Evolutionary conservation across 2,329 filamentous ascomycete genomes (phyloP), one percentile per base, ranked within the genome.

Genomic region (Pezicula carpinea): DNA sequence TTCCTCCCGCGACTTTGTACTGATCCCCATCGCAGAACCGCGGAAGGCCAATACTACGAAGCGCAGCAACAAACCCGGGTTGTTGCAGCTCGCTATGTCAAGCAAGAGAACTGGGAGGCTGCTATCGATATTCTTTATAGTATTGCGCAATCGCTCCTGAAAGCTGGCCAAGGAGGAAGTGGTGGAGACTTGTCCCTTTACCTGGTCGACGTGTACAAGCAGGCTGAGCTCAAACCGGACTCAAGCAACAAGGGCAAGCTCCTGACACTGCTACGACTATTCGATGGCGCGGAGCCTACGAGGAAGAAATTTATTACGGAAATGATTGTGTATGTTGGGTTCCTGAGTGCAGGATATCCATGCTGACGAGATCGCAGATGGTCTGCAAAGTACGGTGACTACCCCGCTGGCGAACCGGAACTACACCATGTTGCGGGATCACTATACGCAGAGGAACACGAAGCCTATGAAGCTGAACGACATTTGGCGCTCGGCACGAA

Each of bases 1-100:
- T 31, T 19, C 34, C 44, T 22, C 39, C 34, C 32, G 31, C 1
- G 32, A 14, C n/a, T 10, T 31, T 51, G 41, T 48, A 29, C 49
- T 59, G 49, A 53, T 31, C 19, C 14, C n/a, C 13, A 35, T 38
- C 29, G 19, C 59, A 88, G 89, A 69, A 96, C 96, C 68, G 76
- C 82, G 57, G 89, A 95, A 68, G 92, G 91, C 62, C 85, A 93
- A 66, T 96, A 82, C 77, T 99, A 99, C 74, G 93, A 99, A 78
- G 93, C 93, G 49, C 92, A 97, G 71, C 93, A 99, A 69, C 93
- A 99, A 74, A 89, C 96, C 56, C 89, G 93, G 53, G 91, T 96
- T 46, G 92, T 96, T 58, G 91, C 91, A 51, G 86, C 89, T 33
- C 90, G 95, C 48, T 95, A 99, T 72, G 83, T 92, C 66, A 97